Evolutionary conservation across 805 yeast species (phyloP).

Genomic region (Monosporozyma unispora): DNA sequence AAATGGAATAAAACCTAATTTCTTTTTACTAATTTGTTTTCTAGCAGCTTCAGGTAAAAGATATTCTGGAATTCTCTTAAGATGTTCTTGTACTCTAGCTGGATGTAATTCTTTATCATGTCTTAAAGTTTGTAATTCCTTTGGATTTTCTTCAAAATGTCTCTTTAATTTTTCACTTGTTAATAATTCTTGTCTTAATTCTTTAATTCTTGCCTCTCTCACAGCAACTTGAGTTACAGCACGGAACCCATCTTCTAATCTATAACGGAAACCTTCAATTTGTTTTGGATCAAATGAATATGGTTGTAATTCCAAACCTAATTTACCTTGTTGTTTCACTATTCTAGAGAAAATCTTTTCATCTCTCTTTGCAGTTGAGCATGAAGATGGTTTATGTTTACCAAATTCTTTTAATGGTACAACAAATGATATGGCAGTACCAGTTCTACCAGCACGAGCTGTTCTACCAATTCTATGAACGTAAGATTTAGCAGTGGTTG

Average conservation of each 20-base stretch:
- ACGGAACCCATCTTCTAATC: constrained; percentile 95
- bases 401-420: constrained; percentile 79
- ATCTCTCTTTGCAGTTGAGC: constrained; percentile 66
- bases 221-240: constrained; percentile 84
- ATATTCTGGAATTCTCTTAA: constrained; percentile 89
- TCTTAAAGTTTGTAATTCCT: constrained; percentile 77
- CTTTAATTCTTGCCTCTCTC: constrained; percentile 88
- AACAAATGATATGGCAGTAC: constrained; percentile 89
- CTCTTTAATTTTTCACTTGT: constrained; percentile 85
- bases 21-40: constrained; percentile 36
- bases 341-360: constrained; percentile 78
- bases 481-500: constrained; percentile 79
- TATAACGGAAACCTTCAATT: constrained; percentile 89
- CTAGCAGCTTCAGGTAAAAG: constrained; percentile 75
- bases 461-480: constrained; percentile 95
- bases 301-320: constrained; percentile 71
- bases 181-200: constrained; percentile 75
- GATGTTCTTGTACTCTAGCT: constrained; percentile 69
- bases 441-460: constrained; percentile 93
- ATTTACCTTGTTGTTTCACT: constrained; percentile 61
- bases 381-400: constrained; percentile 72
- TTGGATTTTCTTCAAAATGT: constrained; percentile 95
- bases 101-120: constrained; percentile 88
- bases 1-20: constrained; percentile 67
- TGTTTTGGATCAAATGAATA: constrained; percentile 87